Percentiles rank a stretch among this genome's conserved stretches.
Conservation (phyloP, 2,329 filamentous ascomycete genomes). For the Pseudogymnoascus sp. region DNA sequence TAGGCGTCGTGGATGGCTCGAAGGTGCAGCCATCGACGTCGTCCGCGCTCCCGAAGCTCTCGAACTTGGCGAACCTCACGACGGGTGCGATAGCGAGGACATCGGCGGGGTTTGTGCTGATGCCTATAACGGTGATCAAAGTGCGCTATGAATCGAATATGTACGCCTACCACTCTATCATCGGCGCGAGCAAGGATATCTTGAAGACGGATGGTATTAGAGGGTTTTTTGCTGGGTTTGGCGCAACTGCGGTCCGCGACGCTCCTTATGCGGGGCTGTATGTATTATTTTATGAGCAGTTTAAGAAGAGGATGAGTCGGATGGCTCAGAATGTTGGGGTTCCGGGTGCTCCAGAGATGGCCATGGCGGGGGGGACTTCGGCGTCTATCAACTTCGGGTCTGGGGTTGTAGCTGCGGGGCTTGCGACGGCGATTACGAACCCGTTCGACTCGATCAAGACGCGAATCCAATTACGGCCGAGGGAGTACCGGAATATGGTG, state of each 20-base stretch:
- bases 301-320: constrained; percentile 53
- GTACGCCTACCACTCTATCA: constrained; percentile 74
- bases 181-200: constrained; percentile 67
- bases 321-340: constrained; percentile 20
- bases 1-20: constrained; percentile 23
- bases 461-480: constrained; percentile 81
- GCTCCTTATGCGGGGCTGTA: constrained; percentile 96
- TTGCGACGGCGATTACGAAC: constrained; percentile 85
- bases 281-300: constrained; percentile 85
- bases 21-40: constrained; percentile 35
- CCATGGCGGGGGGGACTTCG: constrained; percentile 34
- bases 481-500: constrained; percentile 72
- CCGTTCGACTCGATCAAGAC: constrained; percentile 97
- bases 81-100: constrained; percentile 80
- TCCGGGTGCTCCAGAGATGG: constrained; percentile 15
- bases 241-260: constrained; percentile 85
- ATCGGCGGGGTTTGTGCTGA: constrained; percentile 81
- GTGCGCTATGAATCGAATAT: constrained; percentile 88
- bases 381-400: constrained; percentile 78
- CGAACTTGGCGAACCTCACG: constrained; percentile 74
- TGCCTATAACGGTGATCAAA: constrained; percentile 94
- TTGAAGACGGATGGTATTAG: constrained; percentile 61
- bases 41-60: constrained; percentile 72
- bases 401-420: constrained; percentile 69
- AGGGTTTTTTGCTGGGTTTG: constrained; percentile 90